These are phyloP conservation scores for Monosporascus ibericus DNA, from an alignment of 2,329 filamentous ascomycete species.

Conservation along the genomic window DNA sequence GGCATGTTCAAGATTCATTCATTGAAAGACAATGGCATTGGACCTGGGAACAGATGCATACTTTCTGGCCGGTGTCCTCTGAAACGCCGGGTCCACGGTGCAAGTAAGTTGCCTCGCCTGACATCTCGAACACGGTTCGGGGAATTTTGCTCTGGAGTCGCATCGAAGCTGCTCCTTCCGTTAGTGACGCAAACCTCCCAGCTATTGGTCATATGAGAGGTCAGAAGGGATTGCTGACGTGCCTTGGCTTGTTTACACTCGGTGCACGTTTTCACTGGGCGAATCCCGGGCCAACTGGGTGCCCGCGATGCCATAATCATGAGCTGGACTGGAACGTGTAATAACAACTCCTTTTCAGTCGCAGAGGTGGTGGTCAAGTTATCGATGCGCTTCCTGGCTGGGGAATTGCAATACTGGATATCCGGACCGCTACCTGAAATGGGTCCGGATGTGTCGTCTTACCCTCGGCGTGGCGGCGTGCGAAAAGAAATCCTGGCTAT, in stretches of 20 bases:
- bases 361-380: not conserved
- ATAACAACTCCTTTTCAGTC: not conserved
- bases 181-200: not conserved
- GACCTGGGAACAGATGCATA: slow-evolving; percentile 8
- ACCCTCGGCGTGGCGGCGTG: not conserved
- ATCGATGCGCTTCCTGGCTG: not conserved
- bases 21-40: not conserved
- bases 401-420: not conserved
- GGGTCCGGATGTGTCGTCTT: not conserved
- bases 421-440: not conserved
- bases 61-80: slow-evolving; percentile 25
- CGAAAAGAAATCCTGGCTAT: too few relatives aligned
- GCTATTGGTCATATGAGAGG: not conserved
- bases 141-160: slow-evolving; percentile 26
- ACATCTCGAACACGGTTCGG: slow-evolving; percentile 25
- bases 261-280: slow-evolving; percentile 24
- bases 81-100: slow-evolving; percentile 25
- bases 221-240: not conserved
- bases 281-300: slow-evolving; percentile 19
- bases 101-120: slow-evolving; percentile 21
- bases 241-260: slow-evolving; percentile 27
- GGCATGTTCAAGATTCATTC: not conserved
- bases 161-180: slow-evolving; percentile 19
- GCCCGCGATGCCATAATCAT: slow-evolving; percentile 15
- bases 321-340: not conserved